Evolutionary conservation across 495 filamentous ascomycete species (phyloP), one percentile per base, ranked within the genome.

Genomic region (Penicillium arizonense): DNA sequence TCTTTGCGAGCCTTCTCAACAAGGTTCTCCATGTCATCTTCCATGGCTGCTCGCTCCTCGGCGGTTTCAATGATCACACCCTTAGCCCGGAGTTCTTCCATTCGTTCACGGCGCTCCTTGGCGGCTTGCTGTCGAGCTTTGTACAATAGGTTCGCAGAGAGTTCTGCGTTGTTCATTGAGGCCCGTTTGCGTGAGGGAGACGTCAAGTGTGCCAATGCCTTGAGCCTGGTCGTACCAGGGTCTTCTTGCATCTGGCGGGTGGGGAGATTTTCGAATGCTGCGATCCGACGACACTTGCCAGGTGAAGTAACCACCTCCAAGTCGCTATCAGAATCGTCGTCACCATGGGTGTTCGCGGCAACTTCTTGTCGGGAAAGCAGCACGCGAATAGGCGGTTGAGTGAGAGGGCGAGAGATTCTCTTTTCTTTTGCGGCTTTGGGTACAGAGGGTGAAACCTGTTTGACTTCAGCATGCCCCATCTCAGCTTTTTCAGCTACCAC

Each of bases 61-160:
- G 84, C 82, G 1, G 89, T 96, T 57, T 89, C 87, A n/a, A 97
- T 75, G 37, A 87, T 73, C 13, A 97, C 77, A 28, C 94, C 94
- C 64, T 86, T 88, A 16, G 85, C 84, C 48, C 81, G 78, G 21
- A 97, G 76, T 52, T 87, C 82, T 52, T 89, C 82, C 13, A 97
- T 79, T 50, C 85, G 86, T 57, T 90, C 87, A 39, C 85, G 83
- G n/a, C 90, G 80, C 63, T 92, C 91, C 30, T 81, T 69, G 20
- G 80, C 79, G 36, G 92, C 95, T 70, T 99, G 94, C 55, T 85
- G 77, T 32, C 89, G 81, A 0, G 91, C 90, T 49, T 85, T 81
- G 52, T 80, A 80, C 5, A 85, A 70, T 13, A 97, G 67, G 16
- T 70, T 78, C 7, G 76, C 72, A n/a, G 90, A 82, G 37, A 97